Evolutionary conservation across 371 early-diverging fungal species (phyloP).

Genomic region (Chytridium lagenaria): DNA sequence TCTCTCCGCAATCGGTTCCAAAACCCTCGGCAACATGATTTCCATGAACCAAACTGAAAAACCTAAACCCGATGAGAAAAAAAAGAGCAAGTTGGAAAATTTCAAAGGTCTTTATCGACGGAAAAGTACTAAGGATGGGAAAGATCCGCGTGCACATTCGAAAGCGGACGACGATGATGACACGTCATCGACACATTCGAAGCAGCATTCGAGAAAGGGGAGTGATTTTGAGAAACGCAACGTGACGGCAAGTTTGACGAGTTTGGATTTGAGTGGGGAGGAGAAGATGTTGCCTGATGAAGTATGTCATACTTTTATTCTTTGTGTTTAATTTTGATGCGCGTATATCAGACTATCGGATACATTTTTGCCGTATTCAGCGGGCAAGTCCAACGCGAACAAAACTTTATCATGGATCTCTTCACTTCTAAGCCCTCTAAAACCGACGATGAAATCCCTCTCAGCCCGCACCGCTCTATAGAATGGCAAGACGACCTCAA

Average conservation of each 20-base stretch:
- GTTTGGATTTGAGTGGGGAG: slow-evolving; percentile 52
- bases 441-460: neutral
- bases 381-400: slow-evolving; percentile 70
- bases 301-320: slow-evolving; percentile 27
- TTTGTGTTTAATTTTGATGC: neutral
- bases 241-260: slow-evolving; percentile 36
- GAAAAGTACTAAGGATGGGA: slow-evolving; percentile 14
- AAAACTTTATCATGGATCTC: slow-evolving; percentile 83
- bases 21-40: neutral
- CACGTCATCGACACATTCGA: slow-evolving; percentile 14
- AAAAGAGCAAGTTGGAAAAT: slow-evolving; percentile 32
- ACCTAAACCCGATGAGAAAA: neutral
- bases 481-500: slow-evolving; percentile 56
- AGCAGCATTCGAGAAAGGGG: slow-evolving; percentile 14
- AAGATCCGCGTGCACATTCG: neutral
- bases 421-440: slow-evolving; percentile 61
- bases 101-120: slow-evolving; percentile 18
- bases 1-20: slow-evolving; percentile 44
- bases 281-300: slow-evolving; percentile 65
- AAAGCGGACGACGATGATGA: slow-evolving; percentile 38
- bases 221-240: neutral
- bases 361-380: slow-evolving; percentile 61
- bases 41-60: neutral
- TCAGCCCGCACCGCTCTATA: slow-evolving; percentile 21
- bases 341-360: slow-evolving; percentile 42